phyloP scores from a whole-genome alignment of 495 filamentous ascomycete genomes.

The Hyphodiscus hymeniophilus region DNA sequence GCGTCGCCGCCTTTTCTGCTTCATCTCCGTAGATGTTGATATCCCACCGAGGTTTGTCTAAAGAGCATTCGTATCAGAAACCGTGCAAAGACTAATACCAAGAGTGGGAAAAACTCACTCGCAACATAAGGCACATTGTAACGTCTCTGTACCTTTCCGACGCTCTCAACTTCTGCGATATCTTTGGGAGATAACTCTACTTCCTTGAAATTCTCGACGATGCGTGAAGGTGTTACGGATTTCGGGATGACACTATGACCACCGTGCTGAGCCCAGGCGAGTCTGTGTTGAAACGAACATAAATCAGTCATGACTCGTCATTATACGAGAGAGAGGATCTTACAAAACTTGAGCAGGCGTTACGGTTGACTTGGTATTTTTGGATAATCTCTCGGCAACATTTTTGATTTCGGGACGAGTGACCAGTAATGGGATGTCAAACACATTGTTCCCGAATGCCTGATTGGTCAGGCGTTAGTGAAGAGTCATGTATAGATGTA shows the following conservation, averaged over 20 bases:
- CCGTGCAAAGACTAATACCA: background rate
- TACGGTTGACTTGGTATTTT: no score
- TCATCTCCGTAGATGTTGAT: slow-evolving; percentile 38
- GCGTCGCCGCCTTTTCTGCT: slow-evolving; percentile 31
- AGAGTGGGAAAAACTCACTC: slow-evolving; percentile 19
- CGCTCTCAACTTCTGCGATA: slow-evolving; percentile 30
- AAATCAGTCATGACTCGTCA: no score
- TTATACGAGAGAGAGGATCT: no score
- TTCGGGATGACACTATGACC: slow-evolving; percentile 39
- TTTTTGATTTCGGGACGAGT: no score
- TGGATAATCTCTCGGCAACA: no score
- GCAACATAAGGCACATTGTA: slow-evolving; percentile 38
- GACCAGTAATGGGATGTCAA: no score
- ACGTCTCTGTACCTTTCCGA: slow-evolving; percentile 34
- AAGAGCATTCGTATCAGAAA: background rate
- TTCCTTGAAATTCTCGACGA: slow-evolving; percentile 41
- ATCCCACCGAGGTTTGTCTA: slow-evolving; percentile 39
- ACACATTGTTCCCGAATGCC: no score
- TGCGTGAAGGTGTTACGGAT: slow-evolving; percentile 39
- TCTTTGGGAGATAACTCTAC: slow-evolving; percentile 36
- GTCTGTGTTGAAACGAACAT: no score
- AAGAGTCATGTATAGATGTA: no score
- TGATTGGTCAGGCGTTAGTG: no score
- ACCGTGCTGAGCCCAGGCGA: no score
- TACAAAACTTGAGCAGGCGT: no score